Evolutionary conservation across 208 protist genomes (phyloP), one percentile per base, ranked within the genome.

Genomic region (Leishmania major): DNA sequence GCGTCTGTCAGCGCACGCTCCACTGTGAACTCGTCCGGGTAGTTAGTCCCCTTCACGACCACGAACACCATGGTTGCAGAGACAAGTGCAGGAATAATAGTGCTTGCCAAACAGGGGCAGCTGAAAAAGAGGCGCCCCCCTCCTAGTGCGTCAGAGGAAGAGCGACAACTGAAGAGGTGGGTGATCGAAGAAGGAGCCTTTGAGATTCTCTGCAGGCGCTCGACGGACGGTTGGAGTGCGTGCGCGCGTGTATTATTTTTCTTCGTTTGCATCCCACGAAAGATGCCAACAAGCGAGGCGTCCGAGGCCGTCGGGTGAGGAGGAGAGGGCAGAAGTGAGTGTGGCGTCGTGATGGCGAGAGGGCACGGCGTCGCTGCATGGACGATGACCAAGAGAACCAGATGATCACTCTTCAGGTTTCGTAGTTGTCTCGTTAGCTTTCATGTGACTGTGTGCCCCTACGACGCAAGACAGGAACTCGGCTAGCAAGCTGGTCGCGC

Each of bases 41-140:
- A 97, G 59, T 84, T 89, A 15, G 94, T 95, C 1, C 94, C 94
- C 79, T 97, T 97, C 60, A 97, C 94, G 0, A 90, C 77, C 2
- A 97, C 80, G 5, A 93, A 60, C 15, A 97, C 94, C 94, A 97
- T 97, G 15, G 70, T 17, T 31, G 31, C 47, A n/a, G 55, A 15
- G 3, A 19, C 11, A 15, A 53, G 17, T 13, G 47, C 25, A 35
- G 7, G 3, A 19, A 31, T 1, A 51, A 37, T 11, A 37, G 8
- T 10, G 6, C 13, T 74, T 19, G 47, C 70, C 45, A 51, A 31
- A 8, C 35, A 53, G 17, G 17, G 70, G 11, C 43, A 74, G 70
- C 37, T 51, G 45, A 53, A 49, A 49, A 10, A 49, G 37, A 47
- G 0, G 37, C 66, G 40, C 66, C 15, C 66, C 22, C 66, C 17